phyloP scores from a whole-genome alignment of 139 green algal species.

The Volvox reticuliferus region DNA sequence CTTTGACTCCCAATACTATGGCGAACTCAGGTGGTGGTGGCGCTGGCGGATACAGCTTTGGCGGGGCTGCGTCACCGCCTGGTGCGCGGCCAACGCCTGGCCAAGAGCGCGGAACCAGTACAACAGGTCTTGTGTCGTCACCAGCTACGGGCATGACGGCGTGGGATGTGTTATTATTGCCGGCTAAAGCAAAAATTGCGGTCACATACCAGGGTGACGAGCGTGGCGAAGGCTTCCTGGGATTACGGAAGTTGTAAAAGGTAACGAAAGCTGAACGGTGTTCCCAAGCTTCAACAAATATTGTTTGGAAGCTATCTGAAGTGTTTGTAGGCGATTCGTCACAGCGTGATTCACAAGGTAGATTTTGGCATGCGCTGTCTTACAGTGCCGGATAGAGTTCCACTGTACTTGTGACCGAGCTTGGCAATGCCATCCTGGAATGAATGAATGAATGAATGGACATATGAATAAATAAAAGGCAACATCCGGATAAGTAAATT shows the following conservation, averaged over 20 bases:
- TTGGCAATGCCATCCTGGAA: too few relatives aligned
- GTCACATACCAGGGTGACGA: constrained; percentile 47
- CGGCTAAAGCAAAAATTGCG: constrained; percentile 36
- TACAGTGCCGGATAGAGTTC: too few relatives aligned
- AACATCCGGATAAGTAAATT: too few relatives aligned
- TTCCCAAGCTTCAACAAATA: too few relatives aligned
- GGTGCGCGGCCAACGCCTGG: not conserved
- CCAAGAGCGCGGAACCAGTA: constrained; percentile 26
- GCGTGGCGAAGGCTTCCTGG: constrained; percentile 43
- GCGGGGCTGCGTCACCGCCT: not conserved
- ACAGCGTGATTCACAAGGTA: too few relatives aligned
- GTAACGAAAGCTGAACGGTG: too few relatives aligned
- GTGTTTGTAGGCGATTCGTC: too few relatives aligned
- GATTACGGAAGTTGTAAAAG: constrained; percentile 31
- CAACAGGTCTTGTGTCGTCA: constrained; percentile 16
- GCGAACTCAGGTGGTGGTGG: not conserved
- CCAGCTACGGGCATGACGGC: constrained; percentile 9
- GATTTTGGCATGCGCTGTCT: too few relatives aligned
- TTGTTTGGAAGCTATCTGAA: too few relatives aligned
- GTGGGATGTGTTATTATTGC: constrained; percentile 41
- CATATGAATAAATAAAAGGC: too few relatives aligned
- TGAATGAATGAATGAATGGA: too few relatives aligned
- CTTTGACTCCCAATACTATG: constrained; percentile 14
- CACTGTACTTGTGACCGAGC: too few relatives aligned
- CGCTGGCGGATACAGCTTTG: not conserved